Percentiles rank a stretch among this genome's conserved stretches.
Conservation (phyloP, 2,329 filamentous ascomycete species). For the Amesomyces nigricolor region DNA sequence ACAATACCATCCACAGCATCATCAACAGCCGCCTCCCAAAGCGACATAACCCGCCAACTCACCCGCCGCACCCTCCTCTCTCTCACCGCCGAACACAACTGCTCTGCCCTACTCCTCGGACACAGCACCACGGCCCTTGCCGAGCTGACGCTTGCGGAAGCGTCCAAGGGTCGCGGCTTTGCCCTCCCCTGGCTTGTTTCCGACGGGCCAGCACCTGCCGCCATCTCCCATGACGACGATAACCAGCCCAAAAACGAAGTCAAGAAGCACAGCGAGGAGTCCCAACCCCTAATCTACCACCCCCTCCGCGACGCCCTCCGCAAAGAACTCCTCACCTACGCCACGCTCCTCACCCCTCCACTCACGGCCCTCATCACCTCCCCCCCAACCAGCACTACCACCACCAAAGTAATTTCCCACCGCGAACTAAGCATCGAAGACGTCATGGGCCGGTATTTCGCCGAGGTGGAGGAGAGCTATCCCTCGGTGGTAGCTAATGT, state of each 20-base stretch:
- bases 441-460: conserved; percentile 84
- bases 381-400: no score
- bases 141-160: conserved; percentile 77
- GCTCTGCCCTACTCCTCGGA: conserved; percentile 71
- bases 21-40: conserved; percentile 64
- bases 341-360: conserved; percentile 36
- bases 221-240: conserved; percentile 11
- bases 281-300: conserved; percentile 53
- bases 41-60: conserved; percentile 68
- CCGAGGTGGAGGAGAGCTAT: conserved; percentile 76
- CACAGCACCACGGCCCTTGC: conserved; percentile 85
- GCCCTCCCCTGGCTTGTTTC: conserved; percentile 74
- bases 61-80: conserved; percentile 65
- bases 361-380: conserved; percentile 41
- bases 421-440: conserved; percentile 85
- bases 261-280: conserved; percentile 13
- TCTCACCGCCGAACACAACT: conserved; percentile 53
- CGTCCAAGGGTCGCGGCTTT: conserved; percentile 85
- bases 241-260: conserved; percentile 2
- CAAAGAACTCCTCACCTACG: conserved; percentile 69
- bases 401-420: conserved; percentile 49
- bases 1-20: conserved; percentile 39
- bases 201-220: conserved; percentile 54
- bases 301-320: conserved; percentile 80
- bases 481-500: conserved; percentile 93